Conservation (phyloP, 768 basidiomycete genomes). For the Amanita brunnescens region DNA sequence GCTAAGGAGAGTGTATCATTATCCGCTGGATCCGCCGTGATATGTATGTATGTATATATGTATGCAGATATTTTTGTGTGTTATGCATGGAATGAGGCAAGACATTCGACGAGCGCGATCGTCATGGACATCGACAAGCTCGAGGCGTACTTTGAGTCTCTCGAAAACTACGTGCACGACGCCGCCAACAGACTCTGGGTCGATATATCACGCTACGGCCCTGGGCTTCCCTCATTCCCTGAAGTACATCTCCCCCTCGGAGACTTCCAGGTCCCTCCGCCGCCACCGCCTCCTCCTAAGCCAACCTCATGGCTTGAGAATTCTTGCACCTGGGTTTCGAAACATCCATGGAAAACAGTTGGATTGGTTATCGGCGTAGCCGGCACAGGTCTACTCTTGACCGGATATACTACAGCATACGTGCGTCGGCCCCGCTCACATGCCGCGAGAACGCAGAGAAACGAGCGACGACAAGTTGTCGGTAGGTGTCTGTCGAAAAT, state of each 20-base stretch:
- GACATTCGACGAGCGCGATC: not conserved
- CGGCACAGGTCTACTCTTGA: conserved; percentile 50
- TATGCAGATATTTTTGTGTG: not conserved
- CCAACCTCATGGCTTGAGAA: conserved; percentile 37
- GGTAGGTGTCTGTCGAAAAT: conserved; percentile 33
- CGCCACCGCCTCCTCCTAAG: conserved; percentile 54
- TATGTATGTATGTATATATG: not conserved
- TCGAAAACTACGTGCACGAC: conserved; percentile 61
- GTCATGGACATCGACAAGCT: conserved; percentile 35
- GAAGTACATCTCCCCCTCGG: conserved; percentile 55
- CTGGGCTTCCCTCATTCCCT: conserved; percentile 51
- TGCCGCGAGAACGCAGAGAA: conserved; percentile 35
- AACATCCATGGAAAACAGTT: conserved; percentile 55
- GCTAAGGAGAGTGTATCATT: conserved; percentile 44
- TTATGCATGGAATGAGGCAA: not conserved
- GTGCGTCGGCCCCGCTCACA: conserved; percentile 27
- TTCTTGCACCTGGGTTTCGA: conserved; percentile 41
- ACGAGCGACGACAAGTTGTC: conserved; percentile 58
- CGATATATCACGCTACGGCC: conserved; percentile 77
- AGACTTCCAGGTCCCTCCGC: conserved; percentile 55
- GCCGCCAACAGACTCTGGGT: conserved; percentile 62
- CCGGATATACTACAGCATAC: conserved; percentile 40
- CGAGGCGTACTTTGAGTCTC: conserved; percentile 58
- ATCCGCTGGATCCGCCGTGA: conserved; percentile 45
- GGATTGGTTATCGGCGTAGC: conserved; percentile 48